These are phyloP conservation scores for Eimeria nieschulzi DNA, from an alignment of 169 alveolate species.

Conservation along the genomic window DNA sequence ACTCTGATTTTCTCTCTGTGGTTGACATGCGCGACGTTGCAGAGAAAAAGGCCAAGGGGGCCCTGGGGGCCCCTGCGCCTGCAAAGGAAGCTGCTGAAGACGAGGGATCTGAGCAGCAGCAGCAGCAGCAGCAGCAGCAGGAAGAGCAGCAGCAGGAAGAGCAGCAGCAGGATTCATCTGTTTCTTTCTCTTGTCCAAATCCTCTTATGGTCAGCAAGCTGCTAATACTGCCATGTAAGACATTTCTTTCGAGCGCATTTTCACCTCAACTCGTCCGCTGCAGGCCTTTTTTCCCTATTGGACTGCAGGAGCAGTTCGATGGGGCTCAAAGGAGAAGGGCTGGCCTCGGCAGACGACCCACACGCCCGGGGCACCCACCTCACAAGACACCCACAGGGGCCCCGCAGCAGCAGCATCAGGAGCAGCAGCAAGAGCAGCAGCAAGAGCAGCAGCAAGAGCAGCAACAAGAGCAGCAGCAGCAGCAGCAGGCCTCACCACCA, in stretches of 20 bases:
- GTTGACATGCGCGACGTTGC: constrained; percentile 20
- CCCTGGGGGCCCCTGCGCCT: background rate
- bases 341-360: background rate
- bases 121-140: constrained; percentile 32
- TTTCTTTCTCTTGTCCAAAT: constrained; percentile 10
- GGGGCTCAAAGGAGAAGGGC: constrained; percentile 45
- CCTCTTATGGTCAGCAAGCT: constrained; percentile 27
- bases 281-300: constrained; percentile 44
- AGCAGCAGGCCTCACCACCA: background rate
- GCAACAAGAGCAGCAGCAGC: background rate
- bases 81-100: background rate
- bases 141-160: constrained; percentile 21
- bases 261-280: constrained; percentile 52
- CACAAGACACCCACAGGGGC: background rate
- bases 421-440: background rate
- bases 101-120: background rate
- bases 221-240: constrained; percentile 51
- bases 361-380: background rate
- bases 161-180: constrained; percentile 7
- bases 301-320: constrained; percentile 44
- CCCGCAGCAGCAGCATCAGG: background rate
- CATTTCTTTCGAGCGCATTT: constrained; percentile 21
- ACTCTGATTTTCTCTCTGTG: constrained; percentile 32
- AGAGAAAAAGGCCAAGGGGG: constrained; percentile 15
- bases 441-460: constrained; percentile 5